Base-by-base conservation (phyloP, 495 filamentous ascomycete genomes). In the Penicillium soppii region DNA sequence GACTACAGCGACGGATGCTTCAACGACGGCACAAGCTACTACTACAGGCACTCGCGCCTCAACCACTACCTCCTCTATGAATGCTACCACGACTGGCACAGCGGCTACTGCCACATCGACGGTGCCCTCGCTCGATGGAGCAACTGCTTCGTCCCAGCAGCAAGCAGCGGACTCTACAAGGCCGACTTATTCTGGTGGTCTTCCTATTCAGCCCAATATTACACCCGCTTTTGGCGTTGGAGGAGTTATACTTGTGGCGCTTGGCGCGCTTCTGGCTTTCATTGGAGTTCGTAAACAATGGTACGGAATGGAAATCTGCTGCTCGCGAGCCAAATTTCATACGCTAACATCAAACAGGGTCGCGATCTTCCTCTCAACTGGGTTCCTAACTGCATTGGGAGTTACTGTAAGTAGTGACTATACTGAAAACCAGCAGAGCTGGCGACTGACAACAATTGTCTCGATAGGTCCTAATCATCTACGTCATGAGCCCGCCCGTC, bases 201-300 rank as follows among this genome's bases (percentile, higher is more conserved):
- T 96, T 20, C 92, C 92, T 0, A 74, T 96, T 37, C 59, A 81
- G 13, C 91, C 92, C 1, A 62, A 59, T 23, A 79, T 97, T 37
- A 95, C 89, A 9, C 92, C 92, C 9, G 91, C 83, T 44, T 78
- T 89, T 63, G 86, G 82, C 8, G 82, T 96, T 49, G 82, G 86
- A 23, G 92, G 92, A 7, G 82, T 86, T 22, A 75, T 96, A 42
- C 72, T 97, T 23, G 73, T 96, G 15, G 60, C 83, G 15, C 79
- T 82, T 10, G 92, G 92, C 9, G 58, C 76, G 10, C 71, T 84
- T 19, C 85, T 91, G 53, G 80, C 84, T 13, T 62, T 96, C 27
- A 77, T 96, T 53, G 92, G 92, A 0, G 90, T 96, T 54, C 91
- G 89, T 68, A 87, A 91, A 56, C 77, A 83, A 81, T 87, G 85